phyloP scores from a whole-genome alignment of 208 protist genomes.

The Phytomonas sp. region DNA sequence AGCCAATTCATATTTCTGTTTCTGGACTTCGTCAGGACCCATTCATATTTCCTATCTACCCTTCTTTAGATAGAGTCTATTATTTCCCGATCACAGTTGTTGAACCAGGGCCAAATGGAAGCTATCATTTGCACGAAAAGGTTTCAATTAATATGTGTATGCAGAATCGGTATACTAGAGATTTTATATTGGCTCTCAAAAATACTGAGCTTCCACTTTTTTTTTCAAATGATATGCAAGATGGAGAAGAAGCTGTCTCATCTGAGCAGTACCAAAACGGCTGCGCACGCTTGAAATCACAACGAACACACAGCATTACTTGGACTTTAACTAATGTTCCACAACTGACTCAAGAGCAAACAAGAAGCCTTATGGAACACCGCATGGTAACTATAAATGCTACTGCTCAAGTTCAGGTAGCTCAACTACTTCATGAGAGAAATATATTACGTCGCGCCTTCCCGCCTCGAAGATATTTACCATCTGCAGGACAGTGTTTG shows the following conservation, averaged over 20 bases:
- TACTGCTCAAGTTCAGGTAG: slow-evolving; percentile 42
- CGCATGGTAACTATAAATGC: slow-evolving; percentile 32
- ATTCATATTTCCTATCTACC: not conserved
- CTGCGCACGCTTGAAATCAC: slow-evolving; percentile 36
- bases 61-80: not conserved
- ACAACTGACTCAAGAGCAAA: slow-evolving; percentile 28
- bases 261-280: slow-evolving; percentile 15
- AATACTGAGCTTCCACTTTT: not conserved
- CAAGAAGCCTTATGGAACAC: slow-evolving; percentile 27
- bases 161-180: not conserved
- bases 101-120: not conserved
- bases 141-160: not conserved
- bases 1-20: slow-evolving; percentile 32
- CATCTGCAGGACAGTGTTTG: slow-evolving; percentile 28
- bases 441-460: not conserved
- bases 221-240: slow-evolving; percentile 1
- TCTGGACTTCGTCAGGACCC: slow-evolving; percentile 24
- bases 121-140: not conserved
- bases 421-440: slow-evolving; percentile 20
- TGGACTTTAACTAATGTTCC: slow-evolving; percentile 43
- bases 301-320: slow-evolving; percentile 28
- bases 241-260: not conserved
- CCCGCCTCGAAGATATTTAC: slow-evolving; percentile 17
- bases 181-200: not conserved
- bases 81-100: not conserved